A percentile compares a stretch with the other conserved stretches of the same genome.
phyloP scores from a whole-genome alignment of 768 basidiomycete species.

The Nidularia sp. region DNA sequence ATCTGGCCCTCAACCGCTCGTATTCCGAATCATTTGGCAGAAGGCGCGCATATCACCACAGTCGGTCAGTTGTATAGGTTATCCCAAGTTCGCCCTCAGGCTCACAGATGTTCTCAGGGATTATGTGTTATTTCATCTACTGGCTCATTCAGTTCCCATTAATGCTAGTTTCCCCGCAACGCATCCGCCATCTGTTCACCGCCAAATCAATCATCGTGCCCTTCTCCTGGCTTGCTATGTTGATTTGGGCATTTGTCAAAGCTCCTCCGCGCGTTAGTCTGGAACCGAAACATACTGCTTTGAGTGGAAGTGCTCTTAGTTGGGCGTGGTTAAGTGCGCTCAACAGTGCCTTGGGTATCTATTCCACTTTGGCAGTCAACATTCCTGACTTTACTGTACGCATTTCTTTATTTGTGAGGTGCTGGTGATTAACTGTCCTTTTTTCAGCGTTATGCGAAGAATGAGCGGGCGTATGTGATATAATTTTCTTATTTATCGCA shows the following conservation, averaged over 20 bases:
- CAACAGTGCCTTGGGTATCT: slow-evolving; percentile 75
- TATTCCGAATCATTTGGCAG: slow-evolving; percentile 61
- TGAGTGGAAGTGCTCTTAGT: slow-evolving; percentile 52
- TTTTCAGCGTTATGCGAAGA: slow-evolving; percentile 66
- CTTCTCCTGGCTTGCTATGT: slow-evolving; percentile 60
- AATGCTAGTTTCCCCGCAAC: slow-evolving; percentile 73
- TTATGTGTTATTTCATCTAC: slow-evolving; percentile 73
- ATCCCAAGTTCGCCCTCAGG: neutral
- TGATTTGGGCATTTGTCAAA: slow-evolving; percentile 77
- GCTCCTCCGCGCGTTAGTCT: slow-evolving; percentile 62
- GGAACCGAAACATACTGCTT: slow-evolving; percentile 41
- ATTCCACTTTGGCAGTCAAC: slow-evolving; percentile 70
- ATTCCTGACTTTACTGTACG: slow-evolving; percentile 77
- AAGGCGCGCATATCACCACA: slow-evolving; percentile 57
- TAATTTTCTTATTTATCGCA: neutral
- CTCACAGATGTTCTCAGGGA: slow-evolving; percentile 30
- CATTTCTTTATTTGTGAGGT: neutral
- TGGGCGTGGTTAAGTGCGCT: slow-evolving; percentile 80
- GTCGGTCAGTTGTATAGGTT: slow-evolving; percentile 32
- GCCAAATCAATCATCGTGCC: slow-evolving; percentile 66
- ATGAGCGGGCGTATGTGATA: slow-evolving; percentile 49
- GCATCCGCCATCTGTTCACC: slow-evolving; percentile 73
- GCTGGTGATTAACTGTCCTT: neutral
- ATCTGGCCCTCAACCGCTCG: slow-evolving; percentile 73
- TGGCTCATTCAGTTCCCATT: slow-evolving; percentile 78